Base-by-base conservation (phyloP, 345 rosid genomes). In the Citrus medica region DNA sequence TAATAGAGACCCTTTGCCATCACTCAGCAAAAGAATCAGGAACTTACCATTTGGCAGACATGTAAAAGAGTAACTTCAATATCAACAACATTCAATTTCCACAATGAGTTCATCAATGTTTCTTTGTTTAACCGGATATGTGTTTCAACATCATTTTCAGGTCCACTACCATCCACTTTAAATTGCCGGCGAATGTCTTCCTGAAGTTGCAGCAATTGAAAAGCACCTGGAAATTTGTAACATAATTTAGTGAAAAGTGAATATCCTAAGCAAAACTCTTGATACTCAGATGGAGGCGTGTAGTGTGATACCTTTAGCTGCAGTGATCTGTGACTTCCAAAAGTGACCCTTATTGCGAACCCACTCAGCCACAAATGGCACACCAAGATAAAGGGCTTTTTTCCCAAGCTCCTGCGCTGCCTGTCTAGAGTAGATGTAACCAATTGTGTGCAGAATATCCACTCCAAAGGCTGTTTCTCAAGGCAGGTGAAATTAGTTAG, bases 11-110 rank as follows among this genome's bases (percentile, higher is more conserved):
- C 32, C 64, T 9, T 21, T 9, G 25, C 24, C 67, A 12, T 16
- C 9, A 27, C 14, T 14, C 16, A 24, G 59, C 53, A 56, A 74
- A 74, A n/a, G 65, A 77, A 64, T 53, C 48, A 81, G 21, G 76
- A 21, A 75, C 84, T 86, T 65, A 92, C 97, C 97, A 90, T 86
- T 79, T 92, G 98, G 84, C 97, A 93, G 40, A 91, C 99, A 68
- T 93, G 96, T 63, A 81, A 66, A 27, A 95, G 83, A 46, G 98
- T 93, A 4, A 93, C 85, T 85, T 93, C 99, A 56, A 91, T 91
- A 83, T 92, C 99, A n/a, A 90, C 98, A 0, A 93, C 95, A 78
- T 95, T 92, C 85, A 95, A 79, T 82, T 93, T 93, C 98, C 98
- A 93, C 14, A 92, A 68, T 27, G 98, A 93, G 84, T 82, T 93